Conservation (phyloP, 2,329 filamentous ascomycete genomes). For the Graphilbum ipis-grandicollis region DNA sequence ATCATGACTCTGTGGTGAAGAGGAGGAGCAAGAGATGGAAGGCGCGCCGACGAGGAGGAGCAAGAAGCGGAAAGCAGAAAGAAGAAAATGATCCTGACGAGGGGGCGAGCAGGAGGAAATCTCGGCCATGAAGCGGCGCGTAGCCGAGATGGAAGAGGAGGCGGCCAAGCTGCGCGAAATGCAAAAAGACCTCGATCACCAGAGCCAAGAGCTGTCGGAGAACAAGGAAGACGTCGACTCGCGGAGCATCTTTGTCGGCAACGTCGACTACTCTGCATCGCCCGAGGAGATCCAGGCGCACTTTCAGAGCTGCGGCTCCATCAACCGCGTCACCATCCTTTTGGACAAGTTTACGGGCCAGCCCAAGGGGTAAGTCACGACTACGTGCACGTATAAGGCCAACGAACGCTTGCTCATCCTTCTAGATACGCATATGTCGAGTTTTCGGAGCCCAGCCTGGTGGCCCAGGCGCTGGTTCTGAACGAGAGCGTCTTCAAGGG, state of each 20-base stretch:
- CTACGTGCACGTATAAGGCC: too few relatives aligned
- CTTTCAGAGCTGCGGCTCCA: conserved; percentile 91
- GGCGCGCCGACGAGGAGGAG: neutral
- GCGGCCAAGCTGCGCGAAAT: conserved; percentile 74
- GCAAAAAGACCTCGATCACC: conserved; percentile 72
- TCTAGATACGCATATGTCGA: conserved; percentile 93
- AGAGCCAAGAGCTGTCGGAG: conserved; percentile 67
- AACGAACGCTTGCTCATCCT: neutral
- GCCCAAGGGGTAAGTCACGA: conserved; percentile 80
- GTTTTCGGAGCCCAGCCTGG: conserved; percentile 84
- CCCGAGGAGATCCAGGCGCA: conserved; percentile 97
- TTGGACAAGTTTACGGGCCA: conserved; percentile 97
- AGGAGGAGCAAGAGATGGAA: conserved; percentile 4
- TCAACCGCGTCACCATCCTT: conserved; percentile 94
- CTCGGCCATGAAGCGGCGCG: conserved; percentile 68
- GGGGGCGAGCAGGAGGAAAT: conserved; percentile 48
- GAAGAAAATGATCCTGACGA: conserved; percentile 6
- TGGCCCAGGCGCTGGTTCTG: conserved; percentile 81
- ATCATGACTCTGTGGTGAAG: conserved; percentile 5
- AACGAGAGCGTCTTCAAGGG: conserved; percentile 95
- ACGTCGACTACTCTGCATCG: conserved; percentile 93
- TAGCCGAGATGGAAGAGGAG: conserved; percentile 83
- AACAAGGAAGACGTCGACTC: conserved; percentile 92
- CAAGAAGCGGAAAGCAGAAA: conserved; percentile 1
- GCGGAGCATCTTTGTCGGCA: conserved; percentile 94